Conservation (phyloP, 139 green algal genomes). For the Volvox africanus region DNA sequence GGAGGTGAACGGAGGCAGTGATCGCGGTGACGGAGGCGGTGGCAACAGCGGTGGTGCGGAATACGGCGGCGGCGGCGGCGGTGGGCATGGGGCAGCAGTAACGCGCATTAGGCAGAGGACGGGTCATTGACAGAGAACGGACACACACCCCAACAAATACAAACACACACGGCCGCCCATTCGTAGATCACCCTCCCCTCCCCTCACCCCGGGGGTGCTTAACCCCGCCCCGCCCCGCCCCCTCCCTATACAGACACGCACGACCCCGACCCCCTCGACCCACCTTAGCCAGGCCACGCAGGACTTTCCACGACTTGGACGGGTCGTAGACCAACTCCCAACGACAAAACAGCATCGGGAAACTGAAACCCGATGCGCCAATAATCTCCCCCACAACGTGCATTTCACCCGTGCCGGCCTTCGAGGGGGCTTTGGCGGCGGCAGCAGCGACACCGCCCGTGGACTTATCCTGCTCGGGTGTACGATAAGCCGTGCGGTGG, state of each 20-base stretch:
- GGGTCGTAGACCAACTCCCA: slow-evolving; percentile 55
- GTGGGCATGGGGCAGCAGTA: no score
- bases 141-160: no score
- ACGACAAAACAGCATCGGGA: slow-evolving; percentile 45
- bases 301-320: slow-evolving; percentile 50
- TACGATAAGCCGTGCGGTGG: not conserved
- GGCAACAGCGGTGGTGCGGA: not conserved
- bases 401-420: slow-evolving; percentile 7
- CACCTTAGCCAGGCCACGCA: slow-evolving; percentile 42
- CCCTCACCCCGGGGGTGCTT: no score
- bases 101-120: no score
- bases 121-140: no score
- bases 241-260: not conserved
- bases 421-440: not conserved
- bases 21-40: not conserved
- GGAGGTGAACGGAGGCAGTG: not conserved
- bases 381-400: slow-evolving; percentile 55
- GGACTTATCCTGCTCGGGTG: not conserved
- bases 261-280: not conserved
- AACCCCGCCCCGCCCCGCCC: no score
- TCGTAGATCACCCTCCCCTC: no score
- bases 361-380: slow-evolving; percentile 43
- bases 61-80: no score
- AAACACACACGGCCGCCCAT: no score
- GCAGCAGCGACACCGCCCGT: no score